Evolutionary conservation across 495 filamentous ascomycete species (phyloP).

Genomic region (Trichoderma erinaceum): DNA sequence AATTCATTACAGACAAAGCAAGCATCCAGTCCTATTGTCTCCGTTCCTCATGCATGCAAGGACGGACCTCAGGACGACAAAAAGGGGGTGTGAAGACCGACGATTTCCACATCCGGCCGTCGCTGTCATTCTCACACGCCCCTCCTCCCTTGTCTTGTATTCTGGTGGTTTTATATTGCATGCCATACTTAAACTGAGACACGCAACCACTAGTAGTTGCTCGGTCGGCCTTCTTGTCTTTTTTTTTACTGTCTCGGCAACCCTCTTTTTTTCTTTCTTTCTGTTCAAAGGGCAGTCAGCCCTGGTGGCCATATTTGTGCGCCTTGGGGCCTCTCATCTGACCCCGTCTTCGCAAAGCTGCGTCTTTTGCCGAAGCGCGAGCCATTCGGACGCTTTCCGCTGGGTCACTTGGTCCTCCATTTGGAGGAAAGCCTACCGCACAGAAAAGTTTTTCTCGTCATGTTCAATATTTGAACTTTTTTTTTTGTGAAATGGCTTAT

Average conservation of each 20-base stretch:
- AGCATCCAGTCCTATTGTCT: constrained; percentile 2
- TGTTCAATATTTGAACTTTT: background rate
- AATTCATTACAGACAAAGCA: background rate
- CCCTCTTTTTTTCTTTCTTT: background rate
- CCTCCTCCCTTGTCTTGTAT: background rate
- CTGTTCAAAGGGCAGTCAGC: background rate
- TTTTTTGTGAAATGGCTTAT: background rate
- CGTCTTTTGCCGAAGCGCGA: constrained; percentile 10
- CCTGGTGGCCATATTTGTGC: background rate
- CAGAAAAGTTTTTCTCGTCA: background rate
- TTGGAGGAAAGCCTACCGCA: background rate
- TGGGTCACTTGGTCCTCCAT: constrained; percentile 4
- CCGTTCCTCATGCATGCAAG: constrained; percentile 10
- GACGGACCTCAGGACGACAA: background rate
- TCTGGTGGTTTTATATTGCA: background rate
- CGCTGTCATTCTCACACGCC: background rate
- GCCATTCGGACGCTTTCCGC: constrained; percentile 7
- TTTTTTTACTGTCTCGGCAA: background rate
- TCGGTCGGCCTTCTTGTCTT: constrained; percentile 2
- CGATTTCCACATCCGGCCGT: background rate
- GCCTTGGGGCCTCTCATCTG: constrained; percentile 3
- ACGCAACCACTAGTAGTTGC: background rate
- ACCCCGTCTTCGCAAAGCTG: background rate
- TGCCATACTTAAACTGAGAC: background rate
- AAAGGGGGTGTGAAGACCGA: background rate